phyloP scores from a whole-genome alignment of 495 filamentous ascomycete genomes.

The Trichoderma asperelloides region DNA sequence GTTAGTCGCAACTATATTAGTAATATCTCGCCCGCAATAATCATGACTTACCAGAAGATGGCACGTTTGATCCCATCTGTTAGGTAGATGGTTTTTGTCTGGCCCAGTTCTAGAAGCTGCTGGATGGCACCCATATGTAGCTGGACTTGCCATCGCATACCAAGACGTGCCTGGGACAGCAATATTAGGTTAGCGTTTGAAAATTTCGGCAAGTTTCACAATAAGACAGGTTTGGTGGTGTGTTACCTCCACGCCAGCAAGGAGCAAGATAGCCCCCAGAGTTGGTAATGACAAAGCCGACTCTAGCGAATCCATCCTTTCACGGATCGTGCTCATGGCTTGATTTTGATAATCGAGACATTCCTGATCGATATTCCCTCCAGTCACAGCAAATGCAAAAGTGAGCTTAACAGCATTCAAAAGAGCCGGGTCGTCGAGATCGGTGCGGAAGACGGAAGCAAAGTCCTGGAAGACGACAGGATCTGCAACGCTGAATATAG shows the following conservation, averaged over 20 bases:
- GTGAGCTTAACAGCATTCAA: neutral
- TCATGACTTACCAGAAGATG: conserved; percentile 28
- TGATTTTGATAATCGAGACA: neutral
- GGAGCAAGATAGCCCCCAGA: conserved; percentile 26
- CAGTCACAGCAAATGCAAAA: neutral
- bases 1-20: neutral
- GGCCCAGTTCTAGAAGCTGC: conserved; percentile 19
- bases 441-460: neutral
- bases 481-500: neutral
- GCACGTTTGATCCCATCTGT: conserved; percentile 31
- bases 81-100: conserved; percentile 19
- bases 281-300: conserved; percentile 24
- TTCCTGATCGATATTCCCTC: neutral
- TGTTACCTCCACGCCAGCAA: conserved; percentile 14
- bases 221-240: neutral
- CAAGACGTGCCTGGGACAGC: conserved; percentile 22
- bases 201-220: neutral
- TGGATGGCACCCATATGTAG: conserved; percentile 29
- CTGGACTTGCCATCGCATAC: conserved; percentile 23
- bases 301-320: conserved; percentile 16
- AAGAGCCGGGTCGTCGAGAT: neutral
- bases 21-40: neutral
- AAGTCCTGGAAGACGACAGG: neutral
- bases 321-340: neutral
- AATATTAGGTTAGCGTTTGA: neutral